Conservation (phyloP, 805 yeast genomes). For the Wickerhamiella spandovensis region DNA sequence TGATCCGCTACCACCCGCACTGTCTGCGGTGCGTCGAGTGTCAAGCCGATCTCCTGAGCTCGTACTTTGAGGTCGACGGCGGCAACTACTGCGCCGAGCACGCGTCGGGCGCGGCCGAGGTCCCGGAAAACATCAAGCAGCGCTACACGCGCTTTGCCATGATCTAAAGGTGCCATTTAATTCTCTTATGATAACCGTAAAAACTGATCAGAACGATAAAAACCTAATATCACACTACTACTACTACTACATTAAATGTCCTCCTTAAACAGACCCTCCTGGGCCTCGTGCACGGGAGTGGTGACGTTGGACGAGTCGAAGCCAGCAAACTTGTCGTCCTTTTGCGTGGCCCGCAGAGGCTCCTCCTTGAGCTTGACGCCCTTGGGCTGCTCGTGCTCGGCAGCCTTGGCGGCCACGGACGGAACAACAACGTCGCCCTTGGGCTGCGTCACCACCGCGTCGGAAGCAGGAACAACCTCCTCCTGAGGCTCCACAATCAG, state of each 20-base stretch:
- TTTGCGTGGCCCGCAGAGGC: background rate
- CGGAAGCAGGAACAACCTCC: background rate
- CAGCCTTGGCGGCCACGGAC: background rate
- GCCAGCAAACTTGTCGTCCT: constrained; percentile 14
- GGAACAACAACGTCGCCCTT: background rate
- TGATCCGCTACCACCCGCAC: constrained; percentile 57
- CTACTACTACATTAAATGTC: constrained; percentile 12
- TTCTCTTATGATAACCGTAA: too few relatives aligned
- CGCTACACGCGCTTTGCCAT: constrained; percentile 22
- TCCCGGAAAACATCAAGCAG: constrained; percentile 16
- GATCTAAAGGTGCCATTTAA: constrained; percentile 13
- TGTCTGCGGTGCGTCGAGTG: constrained; percentile 66
- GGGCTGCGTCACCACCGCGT: background rate
- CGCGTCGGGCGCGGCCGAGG: constrained; percentile 18
- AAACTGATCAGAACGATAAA: background rate
- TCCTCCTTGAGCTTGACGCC: background rate
- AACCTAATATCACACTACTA: background rate
- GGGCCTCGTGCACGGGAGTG: constrained; percentile 9
- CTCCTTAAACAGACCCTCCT: constrained; percentile 18
- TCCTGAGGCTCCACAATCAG: background rate
- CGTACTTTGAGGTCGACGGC: constrained; percentile 25
- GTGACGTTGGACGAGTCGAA: constrained; percentile 20
- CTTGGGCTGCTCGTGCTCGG: background rate
- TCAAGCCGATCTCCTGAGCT: constrained; percentile 19
- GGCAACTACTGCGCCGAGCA: constrained; percentile 25